These are phyloP conservation scores for Volvariella volvacea DNA, from an alignment of 1,284 basidiomycete species.

Conservation along the genomic window DNA sequence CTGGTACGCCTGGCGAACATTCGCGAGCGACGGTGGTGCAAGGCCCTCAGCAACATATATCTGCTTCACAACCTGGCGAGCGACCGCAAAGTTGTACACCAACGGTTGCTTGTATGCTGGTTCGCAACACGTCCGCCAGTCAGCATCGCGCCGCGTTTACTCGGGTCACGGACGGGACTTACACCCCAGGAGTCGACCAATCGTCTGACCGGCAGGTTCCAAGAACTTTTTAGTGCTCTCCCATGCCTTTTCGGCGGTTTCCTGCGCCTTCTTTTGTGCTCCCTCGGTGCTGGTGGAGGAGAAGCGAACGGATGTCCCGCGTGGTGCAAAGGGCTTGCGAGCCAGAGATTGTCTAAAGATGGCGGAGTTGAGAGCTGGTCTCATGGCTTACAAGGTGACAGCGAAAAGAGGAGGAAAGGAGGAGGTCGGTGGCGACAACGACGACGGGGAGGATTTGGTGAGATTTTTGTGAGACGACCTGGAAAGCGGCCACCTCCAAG, in stretches of 20 bases:
- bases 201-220: constrained; percentile 54
- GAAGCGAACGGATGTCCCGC: constrained; percentile 15
- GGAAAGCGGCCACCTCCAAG: too few species aligned
- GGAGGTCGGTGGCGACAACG: not conserved
- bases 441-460: too few species aligned
- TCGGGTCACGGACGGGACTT: constrained; percentile 23
- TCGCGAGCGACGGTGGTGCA: constrained; percentile 68
- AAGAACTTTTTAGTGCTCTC: constrained; percentile 47
- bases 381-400: constrained; percentile 3
- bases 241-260: constrained; percentile 49
- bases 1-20: constrained; percentile 67
- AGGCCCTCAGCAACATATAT: constrained; percentile 88
- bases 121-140: not conserved
- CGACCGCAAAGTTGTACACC: constrained; percentile 79
- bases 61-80: constrained; percentile 82
- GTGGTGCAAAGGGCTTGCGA: constrained; percentile 18
- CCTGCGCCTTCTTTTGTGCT: constrained; percentile 64
- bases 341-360: constrained; percentile 16
- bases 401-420: not conserved
- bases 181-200: constrained; percentile 63
- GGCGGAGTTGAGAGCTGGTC: constrained; percentile 13
- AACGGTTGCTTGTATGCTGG: constrained; percentile 81
- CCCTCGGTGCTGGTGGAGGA: constrained; percentile 27
- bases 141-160: not conserved
- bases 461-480: too few species aligned